phyloP scores from a whole-genome alignment of 1,284 basidiomycete genomes.

The Cutaneotrichosporon dermatis region DNA sequence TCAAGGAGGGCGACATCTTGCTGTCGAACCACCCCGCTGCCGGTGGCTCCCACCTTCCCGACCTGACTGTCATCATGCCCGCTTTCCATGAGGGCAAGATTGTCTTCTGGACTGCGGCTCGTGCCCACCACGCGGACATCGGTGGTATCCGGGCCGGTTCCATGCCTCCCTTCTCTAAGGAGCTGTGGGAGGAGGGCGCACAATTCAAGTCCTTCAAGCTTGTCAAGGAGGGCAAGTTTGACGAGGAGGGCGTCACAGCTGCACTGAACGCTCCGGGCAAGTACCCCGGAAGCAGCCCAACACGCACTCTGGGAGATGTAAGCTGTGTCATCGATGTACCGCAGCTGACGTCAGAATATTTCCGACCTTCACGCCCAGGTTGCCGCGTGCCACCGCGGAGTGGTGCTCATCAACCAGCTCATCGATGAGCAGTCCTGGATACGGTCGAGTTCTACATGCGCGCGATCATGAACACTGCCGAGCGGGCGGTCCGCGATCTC shows the following conservation, averaged over 20 bases:
- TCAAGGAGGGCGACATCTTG: constrained; percentile 50
- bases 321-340: constrained; percentile 3
- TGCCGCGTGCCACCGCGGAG: constrained; percentile 40
- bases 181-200: constrained; percentile 51
- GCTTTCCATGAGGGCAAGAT: constrained; percentile 40
- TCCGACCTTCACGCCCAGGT: constrained; percentile 43
- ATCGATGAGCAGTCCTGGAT: constrained; percentile 52
- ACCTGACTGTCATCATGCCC: constrained; percentile 50
- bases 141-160: constrained; percentile 47
- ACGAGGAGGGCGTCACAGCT: constrained; percentile 62
- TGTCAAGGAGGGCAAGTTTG: constrained; percentile 40
- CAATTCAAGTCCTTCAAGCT: constrained; percentile 55
- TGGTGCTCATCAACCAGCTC: constrained; percentile 34
- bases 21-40: constrained; percentile 53
- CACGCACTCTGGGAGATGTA: constrained; percentile 69
- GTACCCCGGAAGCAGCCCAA: constrained; percentile 78
- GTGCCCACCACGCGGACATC: constrained; percentile 51
- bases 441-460: constrained; percentile 64
- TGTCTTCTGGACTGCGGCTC: constrained; percentile 42
- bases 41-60: constrained; percentile 54
- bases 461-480: constrained; percentile 85
- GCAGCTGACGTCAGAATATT: constrained; percentile 46
- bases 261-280: constrained; percentile 82
- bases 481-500: constrained; percentile 77
- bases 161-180: constrained; percentile 52